Base-by-base conservation (phyloP, 768 basidiomycete species). In the Boletus subparvulus region DNA sequence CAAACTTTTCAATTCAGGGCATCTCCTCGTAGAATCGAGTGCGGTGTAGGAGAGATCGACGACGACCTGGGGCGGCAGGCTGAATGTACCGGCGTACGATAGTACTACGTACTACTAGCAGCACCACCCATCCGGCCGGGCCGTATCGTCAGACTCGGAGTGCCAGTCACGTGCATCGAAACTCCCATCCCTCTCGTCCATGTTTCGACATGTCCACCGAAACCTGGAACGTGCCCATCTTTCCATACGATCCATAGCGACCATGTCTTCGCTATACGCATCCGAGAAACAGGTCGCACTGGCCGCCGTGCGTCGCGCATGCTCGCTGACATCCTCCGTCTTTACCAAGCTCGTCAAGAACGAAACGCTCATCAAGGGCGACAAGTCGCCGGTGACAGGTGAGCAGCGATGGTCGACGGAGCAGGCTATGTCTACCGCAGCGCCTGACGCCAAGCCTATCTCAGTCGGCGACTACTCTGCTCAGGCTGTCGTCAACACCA, bases 331-430 rank as follows among this genome's bases (percentile, higher is more conserved):
- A 2, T 83, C 87, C 3, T 82, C 87, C 2, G 90, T 98, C 19
- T 97, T 98, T 75, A 85, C 87, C 65, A 86, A 83, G 50, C 82
- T 97, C 51, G 86, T 92, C 60, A 87, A 85, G 59, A 84, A 85
- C 63, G 96, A 96, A 72, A 94, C 90, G 0, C 76, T 95, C 39
- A 86, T 86, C 47, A 98, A 99, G 70, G 85, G 81, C 28, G 96
- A 99, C 77, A 94, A 94, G 72, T 89, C 88, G 2, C 93, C 93
- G 11, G 93, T 96, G 1, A 95, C 93, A 13, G 87, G 92, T 89
- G 57, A 48, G 78, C 61, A 41, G 6, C 14, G 36, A 21, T 14
- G 9, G 39, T 41, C 33, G 46, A 26, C 46, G 13, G 6, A 6
- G 11, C 21, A 26, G 11, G 6, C 19, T 28, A 39, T 39, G 16